These are phyloP conservation scores for Calophaca sinica DNA, from an alignment of 306 rosid species.

Conservation along the genomic window DNA sequence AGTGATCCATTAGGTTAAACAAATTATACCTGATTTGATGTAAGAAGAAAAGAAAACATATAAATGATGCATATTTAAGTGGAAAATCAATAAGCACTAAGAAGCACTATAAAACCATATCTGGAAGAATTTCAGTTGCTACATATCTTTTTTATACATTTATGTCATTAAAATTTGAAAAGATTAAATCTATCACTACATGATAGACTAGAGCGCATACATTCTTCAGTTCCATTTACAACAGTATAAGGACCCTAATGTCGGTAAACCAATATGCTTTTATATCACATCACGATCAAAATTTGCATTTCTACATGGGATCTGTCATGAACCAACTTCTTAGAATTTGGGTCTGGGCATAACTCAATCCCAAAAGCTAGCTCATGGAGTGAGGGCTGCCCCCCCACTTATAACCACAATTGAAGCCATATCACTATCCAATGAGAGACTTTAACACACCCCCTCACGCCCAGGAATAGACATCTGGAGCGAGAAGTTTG, in stretches of 20 bases:
- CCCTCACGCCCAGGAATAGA: too few species aligned
- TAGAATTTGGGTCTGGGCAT: too few species aligned
- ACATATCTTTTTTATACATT: not conserved
- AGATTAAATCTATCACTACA: not conserved
- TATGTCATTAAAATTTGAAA: not conserved
- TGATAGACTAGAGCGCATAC: not conserved
- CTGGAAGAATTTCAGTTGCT: not conserved
- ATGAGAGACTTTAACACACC: too few species aligned
- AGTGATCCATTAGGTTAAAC: conserved; percentile 70
- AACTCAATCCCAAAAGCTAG: too few species aligned
- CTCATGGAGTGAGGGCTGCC: too few species aligned
- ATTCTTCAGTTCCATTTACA: not conserved
- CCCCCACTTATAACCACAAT: too few species aligned
- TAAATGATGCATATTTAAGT: conserved; percentile 16
- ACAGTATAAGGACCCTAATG: not conserved
- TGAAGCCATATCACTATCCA: too few species aligned
- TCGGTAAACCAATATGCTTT: not conserved
- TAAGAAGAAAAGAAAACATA: conserved; percentile 39
- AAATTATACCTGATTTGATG: conserved; percentile 82
- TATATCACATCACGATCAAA: not conserved
- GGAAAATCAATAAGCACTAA: conserved; percentile 22
- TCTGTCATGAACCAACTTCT: too few species aligned
- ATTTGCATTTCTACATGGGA: not conserved
- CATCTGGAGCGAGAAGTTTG: too few species aligned
- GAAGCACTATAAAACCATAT: conserved; percentile 28